phyloP scores from a whole-genome alignment of 176 grass and related monocot genomes.

The Rhynchospora breviuscula region DNA sequence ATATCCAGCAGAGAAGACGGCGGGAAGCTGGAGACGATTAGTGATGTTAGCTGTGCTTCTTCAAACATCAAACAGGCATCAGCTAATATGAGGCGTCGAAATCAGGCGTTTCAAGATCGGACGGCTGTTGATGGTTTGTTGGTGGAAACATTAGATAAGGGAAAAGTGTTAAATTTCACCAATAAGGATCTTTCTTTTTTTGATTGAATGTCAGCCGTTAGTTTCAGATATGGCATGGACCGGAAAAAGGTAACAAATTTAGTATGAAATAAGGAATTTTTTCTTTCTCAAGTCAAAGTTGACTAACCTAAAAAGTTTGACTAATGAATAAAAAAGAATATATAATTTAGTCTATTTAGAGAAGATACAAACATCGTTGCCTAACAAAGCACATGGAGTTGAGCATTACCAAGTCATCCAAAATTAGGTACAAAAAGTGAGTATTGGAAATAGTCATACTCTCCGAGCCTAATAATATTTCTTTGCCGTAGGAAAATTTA shows the following conservation, averaged over 20 bases:
- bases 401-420: background rate
- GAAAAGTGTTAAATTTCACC: background rate
- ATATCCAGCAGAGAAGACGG: background rate
- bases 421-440: background rate
- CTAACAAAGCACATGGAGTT: background rate
- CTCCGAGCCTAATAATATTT: background rate
- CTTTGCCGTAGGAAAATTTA: background rate
- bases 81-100: background rate
- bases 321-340: background rate
- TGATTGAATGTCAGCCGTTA: background rate
- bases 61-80: background rate
- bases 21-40: background rate
- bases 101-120: background rate
- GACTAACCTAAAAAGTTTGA: background rate
- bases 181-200: background rate
- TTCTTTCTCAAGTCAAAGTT: background rate
- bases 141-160: background rate
- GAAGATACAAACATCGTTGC: background rate
- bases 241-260: background rate
- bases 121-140: background rate
- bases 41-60: background rate
- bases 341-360: background rate
- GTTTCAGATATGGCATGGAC: background rate
- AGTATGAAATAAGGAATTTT: background rate
- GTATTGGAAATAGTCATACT: background rate